phyloP scores from a whole-genome alignment of 495 filamentous ascomycete species.

The Sporormia fimetaria region DNA sequence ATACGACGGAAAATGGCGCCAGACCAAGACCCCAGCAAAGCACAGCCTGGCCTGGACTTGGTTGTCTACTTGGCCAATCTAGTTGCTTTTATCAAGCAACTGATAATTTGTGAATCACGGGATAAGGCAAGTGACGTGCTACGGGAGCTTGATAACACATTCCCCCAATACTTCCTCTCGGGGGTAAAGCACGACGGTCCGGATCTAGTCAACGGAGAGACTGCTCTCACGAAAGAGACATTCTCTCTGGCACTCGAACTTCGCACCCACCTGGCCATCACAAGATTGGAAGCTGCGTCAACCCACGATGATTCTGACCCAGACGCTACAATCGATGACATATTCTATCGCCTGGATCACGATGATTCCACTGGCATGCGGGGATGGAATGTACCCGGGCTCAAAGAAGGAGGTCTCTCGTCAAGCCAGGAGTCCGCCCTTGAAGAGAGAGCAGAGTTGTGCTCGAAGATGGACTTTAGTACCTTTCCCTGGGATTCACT shows the following conservation, averaged over 20 bases:
- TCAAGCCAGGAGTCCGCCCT: slow-evolving; percentile 6
- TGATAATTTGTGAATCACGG: slow-evolving; percentile 18
- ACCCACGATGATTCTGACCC: slow-evolving; percentile 27
- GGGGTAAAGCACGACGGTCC: neutral
- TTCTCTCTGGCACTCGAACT: slow-evolving; percentile 34
- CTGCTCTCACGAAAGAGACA: slow-evolving; percentile 27
- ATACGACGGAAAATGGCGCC: slow-evolving; percentile 20
- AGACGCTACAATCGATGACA: slow-evolving; percentile 18
- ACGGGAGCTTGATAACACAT: slow-evolving; percentile 28
- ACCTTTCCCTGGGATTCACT: slow-evolving; percentile 28
- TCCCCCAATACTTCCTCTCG: slow-evolving; percentile 30
- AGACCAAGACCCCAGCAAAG: slow-evolving; percentile 15
- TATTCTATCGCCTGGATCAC: slow-evolving; percentile 7
- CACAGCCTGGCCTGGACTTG: slow-evolving; percentile 28
- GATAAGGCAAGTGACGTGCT: slow-evolving; percentile 15
- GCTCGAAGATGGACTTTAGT: too few relatives aligned
- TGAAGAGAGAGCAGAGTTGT: slow-evolving; percentile 12
- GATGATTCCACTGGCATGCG: neutral
- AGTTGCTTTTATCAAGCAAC: slow-evolving; percentile 28
- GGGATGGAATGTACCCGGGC: slow-evolving; percentile 11
- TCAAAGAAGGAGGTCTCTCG: neutral
- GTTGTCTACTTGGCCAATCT: slow-evolving; percentile 37
- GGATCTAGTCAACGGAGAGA: slow-evolving; percentile 16
- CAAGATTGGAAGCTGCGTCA: slow-evolving; percentile 14
- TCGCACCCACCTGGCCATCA: slow-evolving; percentile 34